phyloP scores from a whole-genome alignment of 1,139 yeast genomes.

The Taphrina betulina region DNA sequence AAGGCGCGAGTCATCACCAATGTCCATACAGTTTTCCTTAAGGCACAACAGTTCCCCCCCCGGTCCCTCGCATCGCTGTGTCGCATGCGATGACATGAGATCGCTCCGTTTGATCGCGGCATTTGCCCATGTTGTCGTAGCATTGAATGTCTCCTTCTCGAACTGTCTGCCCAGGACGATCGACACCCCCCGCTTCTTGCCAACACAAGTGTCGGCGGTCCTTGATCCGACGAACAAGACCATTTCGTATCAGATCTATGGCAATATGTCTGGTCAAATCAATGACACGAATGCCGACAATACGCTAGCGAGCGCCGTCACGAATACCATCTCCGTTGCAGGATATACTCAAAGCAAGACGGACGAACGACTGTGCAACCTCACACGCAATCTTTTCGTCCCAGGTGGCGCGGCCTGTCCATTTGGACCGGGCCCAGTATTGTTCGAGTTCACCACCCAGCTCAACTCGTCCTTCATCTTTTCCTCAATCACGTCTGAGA shows the following conservation, averaged over 20 bases:
- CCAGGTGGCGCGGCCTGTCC: constrained; percentile 12
- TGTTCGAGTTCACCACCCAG: constrained; percentile 10
- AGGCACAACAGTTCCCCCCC: too few relatives aligned
- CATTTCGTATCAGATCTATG: constrained; percentile 7
- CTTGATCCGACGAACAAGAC: constrained; percentile 1
- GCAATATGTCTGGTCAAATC: constrained; percentile 24
- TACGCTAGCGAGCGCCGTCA: constrained; percentile 30
- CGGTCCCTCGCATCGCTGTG: too few relatives aligned
- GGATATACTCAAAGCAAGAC: constrained; percentile 17
- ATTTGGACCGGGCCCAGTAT: constrained; percentile 19
- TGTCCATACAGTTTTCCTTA: too few relatives aligned
- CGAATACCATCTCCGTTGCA: constrained; percentile 17
- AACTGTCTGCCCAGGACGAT: constrained; percentile 14
- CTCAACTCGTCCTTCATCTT: constrained; percentile 21
- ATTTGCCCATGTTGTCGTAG: not conserved
- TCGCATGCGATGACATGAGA: not conserved
- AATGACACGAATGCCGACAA: constrained; percentile 22
- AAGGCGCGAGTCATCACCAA: too few relatives aligned
- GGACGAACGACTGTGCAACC: constrained; percentile 17
- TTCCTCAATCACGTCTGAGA: constrained; percentile 18
- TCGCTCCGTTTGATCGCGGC: not conserved
- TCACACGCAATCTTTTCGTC: not conserved
- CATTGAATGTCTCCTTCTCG: constrained; percentile 17
- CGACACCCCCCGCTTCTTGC: constrained; percentile 13
- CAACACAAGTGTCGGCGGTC: constrained; percentile 10